Percentiles rank a stretch among this genome's conserved stretches.
Evolutionary conservation across 306 rosid species (phyloP).

Genomic region (Mimosa pudica): DNA sequence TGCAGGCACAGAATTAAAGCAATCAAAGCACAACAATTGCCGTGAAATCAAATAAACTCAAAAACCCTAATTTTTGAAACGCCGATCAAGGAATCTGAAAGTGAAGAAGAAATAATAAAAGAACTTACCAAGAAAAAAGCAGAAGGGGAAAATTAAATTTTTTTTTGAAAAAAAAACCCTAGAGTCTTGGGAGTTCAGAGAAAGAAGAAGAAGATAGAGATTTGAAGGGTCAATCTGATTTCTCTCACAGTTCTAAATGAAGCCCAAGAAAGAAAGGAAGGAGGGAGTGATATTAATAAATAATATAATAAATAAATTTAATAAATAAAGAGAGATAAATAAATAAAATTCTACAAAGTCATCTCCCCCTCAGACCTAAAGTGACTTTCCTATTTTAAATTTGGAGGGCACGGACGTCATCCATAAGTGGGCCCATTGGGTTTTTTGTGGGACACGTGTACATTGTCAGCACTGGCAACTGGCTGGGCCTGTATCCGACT

Average conservation of each 20-base stretch:
- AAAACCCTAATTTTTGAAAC: conserved; percentile 42
- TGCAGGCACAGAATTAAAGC: conserved; percentile 35
- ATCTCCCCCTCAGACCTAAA: conserved; percentile 17
- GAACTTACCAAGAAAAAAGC: conserved; percentile 35
- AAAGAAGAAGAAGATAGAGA: conserved; percentile 29
- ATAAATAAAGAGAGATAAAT: not conserved
- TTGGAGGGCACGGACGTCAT: conserved; percentile 51
- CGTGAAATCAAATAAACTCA: conserved; percentile 27
- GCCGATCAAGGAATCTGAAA: conserved; percentile 24
- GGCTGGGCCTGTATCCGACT: not conserved
- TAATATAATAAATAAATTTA: not conserved
- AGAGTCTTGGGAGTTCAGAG: conserved; percentile 50
- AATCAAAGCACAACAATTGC: conserved; percentile 24
- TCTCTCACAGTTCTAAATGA: conserved; percentile 42
- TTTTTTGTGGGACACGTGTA: conserved; percentile 46
- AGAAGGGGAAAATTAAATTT: conserved; percentile 18
- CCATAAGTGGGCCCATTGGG: conserved; percentile 38
- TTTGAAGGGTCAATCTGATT: conserved; percentile 58
- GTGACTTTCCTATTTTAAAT: conserved; percentile 32
- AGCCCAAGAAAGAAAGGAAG: conserved; percentile 36
- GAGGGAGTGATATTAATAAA: conserved; percentile 4
- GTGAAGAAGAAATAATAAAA: conserved; percentile 19
- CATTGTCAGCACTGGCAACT: conserved; percentile 3
- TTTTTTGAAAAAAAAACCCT: conserved; percentile 37
- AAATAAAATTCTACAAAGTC: conserved; percentile 24